Conservation (phyloP, 2,329 filamentous ascomycete genomes). For the Furcasterigmium sp. region DNA sequence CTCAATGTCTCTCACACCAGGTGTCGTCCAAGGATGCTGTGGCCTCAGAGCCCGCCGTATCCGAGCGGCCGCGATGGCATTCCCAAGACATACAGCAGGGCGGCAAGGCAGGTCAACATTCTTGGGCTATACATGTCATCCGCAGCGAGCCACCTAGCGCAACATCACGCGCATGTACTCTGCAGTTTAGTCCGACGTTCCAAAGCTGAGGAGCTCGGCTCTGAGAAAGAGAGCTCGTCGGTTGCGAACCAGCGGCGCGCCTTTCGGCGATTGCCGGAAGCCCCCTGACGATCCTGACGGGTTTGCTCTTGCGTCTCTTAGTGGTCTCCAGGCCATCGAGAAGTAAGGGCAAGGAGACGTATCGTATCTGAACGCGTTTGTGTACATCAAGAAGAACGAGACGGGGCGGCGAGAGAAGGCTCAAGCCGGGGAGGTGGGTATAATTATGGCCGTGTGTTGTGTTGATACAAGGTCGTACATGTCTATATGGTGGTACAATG, state of each 20-base stretch:
- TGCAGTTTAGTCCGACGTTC: conserved; percentile 58
- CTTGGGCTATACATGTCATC: too few species aligned
- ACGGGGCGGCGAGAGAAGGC: background rate
- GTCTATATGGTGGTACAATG: conserved; percentile 1
- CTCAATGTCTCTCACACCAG: too few species aligned
- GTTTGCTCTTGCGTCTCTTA: conserved; percentile 54
- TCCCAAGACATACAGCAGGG: too few species aligned
- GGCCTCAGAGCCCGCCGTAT: too few species aligned
- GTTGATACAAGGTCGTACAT: conserved; percentile 1
- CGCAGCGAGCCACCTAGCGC: too few species aligned
- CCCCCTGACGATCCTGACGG: background rate
- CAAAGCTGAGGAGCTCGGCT: conserved; percentile 54
- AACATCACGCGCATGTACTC: conserved; percentile 45
- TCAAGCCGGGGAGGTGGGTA: conserved; percentile 10
- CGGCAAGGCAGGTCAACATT: too few species aligned
- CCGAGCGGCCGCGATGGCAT: too few species aligned
- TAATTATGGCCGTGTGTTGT: conserved; percentile 9
- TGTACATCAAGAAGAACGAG: background rate
- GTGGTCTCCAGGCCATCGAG: conserved; percentile 54
- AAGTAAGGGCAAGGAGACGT: conserved; percentile 48
- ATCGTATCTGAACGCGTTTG: conserved; percentile 58
- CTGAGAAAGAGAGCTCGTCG: conserved; percentile 54
- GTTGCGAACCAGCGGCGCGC: conserved; percentile 8
- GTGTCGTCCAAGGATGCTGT: too few species aligned
- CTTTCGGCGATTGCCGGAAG: background rate